These are phyloP conservation scores for Fraxinus excelsior DNA, from an alignment of 257 asterid species.

Conservation along the genomic window DNA sequence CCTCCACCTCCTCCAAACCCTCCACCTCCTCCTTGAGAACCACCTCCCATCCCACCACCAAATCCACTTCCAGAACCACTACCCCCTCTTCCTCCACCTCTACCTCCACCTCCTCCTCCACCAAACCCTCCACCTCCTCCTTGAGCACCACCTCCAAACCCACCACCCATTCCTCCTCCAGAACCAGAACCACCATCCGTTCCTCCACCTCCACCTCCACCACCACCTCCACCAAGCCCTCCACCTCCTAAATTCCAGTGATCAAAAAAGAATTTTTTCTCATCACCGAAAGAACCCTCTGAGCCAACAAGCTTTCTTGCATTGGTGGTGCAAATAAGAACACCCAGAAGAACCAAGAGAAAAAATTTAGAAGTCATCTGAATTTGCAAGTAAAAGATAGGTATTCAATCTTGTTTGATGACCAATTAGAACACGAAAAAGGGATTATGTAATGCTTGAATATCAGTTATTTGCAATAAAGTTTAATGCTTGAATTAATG, in stretches of 20 bases:
- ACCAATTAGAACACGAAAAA: not conserved
- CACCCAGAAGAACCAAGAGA: not conserved
- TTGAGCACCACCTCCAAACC: not conserved
- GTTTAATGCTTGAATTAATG: too few relatives aligned
- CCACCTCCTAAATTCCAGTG: not conserved
- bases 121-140: not conserved
- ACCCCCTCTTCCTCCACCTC: not conserved
- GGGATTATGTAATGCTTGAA: not conserved
- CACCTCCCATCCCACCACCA: too few relatives aligned
- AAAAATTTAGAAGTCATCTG: not conserved
- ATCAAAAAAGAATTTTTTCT: not conserved
- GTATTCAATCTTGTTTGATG: not conserved
- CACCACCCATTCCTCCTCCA: not conserved
- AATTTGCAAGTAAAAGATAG: not conserved
- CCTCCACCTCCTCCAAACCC: too few relatives aligned
- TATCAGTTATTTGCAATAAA: too few relatives aligned
- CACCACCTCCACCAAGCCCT: not conserved
- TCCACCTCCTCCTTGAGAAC: too few relatives aligned
- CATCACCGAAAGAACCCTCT: too few relatives aligned
- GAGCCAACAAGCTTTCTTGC: too few relatives aligned
- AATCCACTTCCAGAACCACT: too few relatives aligned
- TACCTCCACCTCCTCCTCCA: not conserved
- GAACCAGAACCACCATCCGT: not conserved
- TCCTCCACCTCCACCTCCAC: not conserved
- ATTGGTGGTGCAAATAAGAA: too few relatives aligned